phyloP scores from a whole-genome alignment of 257 asterid species.

The Rubia yunnanensis region DNA sequence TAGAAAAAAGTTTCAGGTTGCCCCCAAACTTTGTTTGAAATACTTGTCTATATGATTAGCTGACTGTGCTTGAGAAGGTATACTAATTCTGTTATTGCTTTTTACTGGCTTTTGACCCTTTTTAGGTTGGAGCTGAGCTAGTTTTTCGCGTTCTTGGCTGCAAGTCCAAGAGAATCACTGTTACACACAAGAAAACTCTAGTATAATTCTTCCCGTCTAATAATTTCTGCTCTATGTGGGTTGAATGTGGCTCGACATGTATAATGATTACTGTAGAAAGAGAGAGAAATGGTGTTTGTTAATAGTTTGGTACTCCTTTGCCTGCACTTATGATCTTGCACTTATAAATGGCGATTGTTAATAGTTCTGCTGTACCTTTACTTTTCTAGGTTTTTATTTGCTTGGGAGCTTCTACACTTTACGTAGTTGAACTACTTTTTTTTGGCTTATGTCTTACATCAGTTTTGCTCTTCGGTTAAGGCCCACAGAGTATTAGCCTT shows the following conservation, averaged over 20 bases:
- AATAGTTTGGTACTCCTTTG: background rate
- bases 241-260: background rate
- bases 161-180: slow-evolving; percentile 95
- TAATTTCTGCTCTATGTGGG: background rate
- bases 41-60: slow-evolving; percentile 5
- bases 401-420: background rate
- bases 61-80: slow-evolving; percentile 3
- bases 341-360: no score
- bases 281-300: background rate
- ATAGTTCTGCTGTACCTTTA: background rate
- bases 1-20: slow-evolving; percentile 91
- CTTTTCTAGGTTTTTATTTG: background rate
- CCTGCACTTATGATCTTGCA: background rate
- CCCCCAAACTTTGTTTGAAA: background rate
- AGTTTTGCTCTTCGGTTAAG: background rate
- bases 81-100: background rate
- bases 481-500: background rate
- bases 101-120: slow-evolving; percentile 17
- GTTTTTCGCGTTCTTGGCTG: slow-evolving; percentile 91
- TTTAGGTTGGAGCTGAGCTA: slow-evolving; percentile 78
- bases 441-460: background rate
- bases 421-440: background rate
- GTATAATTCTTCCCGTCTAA: slow-evolving; percentile 41
- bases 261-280: background rate
- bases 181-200: slow-evolving; percentile 92